A percentile compares a stretch with the other conserved stretches of the same genome.
Evolutionary conservation across 2,329 filamentous ascomycete species (phyloP).

Genomic region (Fusarium sp.): DNA sequence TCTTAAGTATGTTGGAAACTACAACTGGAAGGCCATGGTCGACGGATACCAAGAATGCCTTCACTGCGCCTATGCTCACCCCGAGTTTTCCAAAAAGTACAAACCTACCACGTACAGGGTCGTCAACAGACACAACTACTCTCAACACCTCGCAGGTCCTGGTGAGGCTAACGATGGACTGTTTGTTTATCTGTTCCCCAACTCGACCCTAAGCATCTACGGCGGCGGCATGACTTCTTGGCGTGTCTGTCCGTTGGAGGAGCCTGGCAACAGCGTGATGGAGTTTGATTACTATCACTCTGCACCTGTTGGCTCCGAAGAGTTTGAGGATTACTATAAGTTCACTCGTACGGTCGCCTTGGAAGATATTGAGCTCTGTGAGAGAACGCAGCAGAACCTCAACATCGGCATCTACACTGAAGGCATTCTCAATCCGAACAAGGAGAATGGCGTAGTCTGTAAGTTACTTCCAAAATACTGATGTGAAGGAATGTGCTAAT

Average conservation of each 20-base stretch:
- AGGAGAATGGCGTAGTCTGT: conserved; percentile 64
- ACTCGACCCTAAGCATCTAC: conserved; percentile 67
- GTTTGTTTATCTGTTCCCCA: conserved; percentile 70
- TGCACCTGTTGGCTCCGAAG: conserved; percentile 57
- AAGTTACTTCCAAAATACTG: neutral
- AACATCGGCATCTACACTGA: conserved; percentile 65
- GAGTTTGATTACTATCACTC: conserved; percentile 70
- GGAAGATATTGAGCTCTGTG: conserved; percentile 69
- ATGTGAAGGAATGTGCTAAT: neutral
- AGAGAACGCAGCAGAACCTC: conserved; percentile 66
- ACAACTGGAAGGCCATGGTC: conserved; percentile 56
- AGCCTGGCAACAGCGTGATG: conserved; percentile 64
- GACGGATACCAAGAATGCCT: conserved; percentile 60
- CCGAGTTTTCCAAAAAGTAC: conserved; percentile 66
- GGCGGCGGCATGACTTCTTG: conserved; percentile 69
- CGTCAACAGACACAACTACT: conserved; percentile 66
- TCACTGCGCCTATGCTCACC: conserved; percentile 70
- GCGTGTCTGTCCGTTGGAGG: conserved; percentile 63
- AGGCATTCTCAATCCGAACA: conserved; percentile 66
- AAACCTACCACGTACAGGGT: conserved; percentile 67
- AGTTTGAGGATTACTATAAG: conserved; percentile 67
- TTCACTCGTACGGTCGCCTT: conserved; percentile 68
- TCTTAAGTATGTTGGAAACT: conserved; percentile 66
- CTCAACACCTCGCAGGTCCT: conserved; percentile 66
- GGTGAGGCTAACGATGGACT: conserved; percentile 65